These are phyloP conservation scores for Microbotryum intermedium DNA, from an alignment of 1,284 basidiomycete species.

Conservation along the genomic window DNA sequence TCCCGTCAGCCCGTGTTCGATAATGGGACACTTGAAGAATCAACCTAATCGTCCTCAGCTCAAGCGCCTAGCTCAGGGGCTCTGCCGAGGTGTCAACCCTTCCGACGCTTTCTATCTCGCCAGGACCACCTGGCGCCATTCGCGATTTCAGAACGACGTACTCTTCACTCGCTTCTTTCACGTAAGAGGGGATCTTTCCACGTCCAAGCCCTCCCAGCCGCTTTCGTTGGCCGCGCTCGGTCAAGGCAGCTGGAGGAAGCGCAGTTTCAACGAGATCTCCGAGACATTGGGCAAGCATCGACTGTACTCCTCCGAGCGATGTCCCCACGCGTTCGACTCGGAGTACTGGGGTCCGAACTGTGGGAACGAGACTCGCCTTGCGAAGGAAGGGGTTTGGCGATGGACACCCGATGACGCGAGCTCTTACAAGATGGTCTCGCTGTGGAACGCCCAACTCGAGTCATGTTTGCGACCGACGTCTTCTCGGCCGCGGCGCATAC, in stretches of 20 bases:
- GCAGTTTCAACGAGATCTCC: background rate
- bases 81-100: background rate
- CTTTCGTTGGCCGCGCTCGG: background rate
- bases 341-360: background rate
- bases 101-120: background rate
- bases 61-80: background rate
- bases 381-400: background rate
- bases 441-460: background rate
- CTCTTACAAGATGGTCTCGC: background rate
- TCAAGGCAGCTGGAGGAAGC: background rate
- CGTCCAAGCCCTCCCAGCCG: background rate
- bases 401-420: background rate
- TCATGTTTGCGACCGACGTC: background rate
- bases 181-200: background rate
- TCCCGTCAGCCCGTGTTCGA: background rate
- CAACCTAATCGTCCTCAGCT: slow-evolving; percentile 1
- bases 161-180: background rate
- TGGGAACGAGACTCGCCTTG: background rate
- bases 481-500: background rate
- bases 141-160: background rate
- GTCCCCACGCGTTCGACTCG: background rate
- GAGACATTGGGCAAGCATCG: background rate
- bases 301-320: slow-evolving; percentile 2
- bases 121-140: background rate
- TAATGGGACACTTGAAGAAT: slow-evolving; percentile 4